Evolutionary conservation across 2,329 filamentous ascomycete species (phyloP), one percentile per base, ranked within the genome.

Genomic region (Fusarium torulosum): DNA sequence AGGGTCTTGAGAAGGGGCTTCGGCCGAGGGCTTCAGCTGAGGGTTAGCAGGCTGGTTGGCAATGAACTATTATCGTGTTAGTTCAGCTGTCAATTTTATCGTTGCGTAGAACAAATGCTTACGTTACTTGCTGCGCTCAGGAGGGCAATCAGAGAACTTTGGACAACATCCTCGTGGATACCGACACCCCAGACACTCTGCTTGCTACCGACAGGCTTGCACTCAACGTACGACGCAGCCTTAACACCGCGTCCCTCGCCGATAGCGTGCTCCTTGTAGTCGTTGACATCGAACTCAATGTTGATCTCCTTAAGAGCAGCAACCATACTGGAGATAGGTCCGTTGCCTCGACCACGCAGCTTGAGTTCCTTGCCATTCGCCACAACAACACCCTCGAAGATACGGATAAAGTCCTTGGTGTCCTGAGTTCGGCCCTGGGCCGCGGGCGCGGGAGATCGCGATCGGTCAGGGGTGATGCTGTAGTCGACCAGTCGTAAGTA

Each of bases 211-310:
- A 86, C 80, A 20, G 89, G 85, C 27, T 86, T 94, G 79, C 94
- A 97, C 79, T 97, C 92, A 67, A 98, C 97, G 77, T 96, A 98
- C 3, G 94, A 93, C 3, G 94, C 95, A n/a, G 95, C 95, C 83
- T 96, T 96, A 70, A 95, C 93, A 63, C 93, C 88, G 58, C 89
- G 87, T 63, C 92, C 93, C 51, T 74, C 55, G 11, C 93, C 93
- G 71, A 98, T 94, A 27, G 94, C 91, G 80, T 98, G 95, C 79
- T 98, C 96, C 83, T 96, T 97, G 84, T 98, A 98, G 78, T 97
- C 93, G 44, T 90, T 88, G 51, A 98, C 93, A 75, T 98, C 95
- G 23, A 98, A 84, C 75, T 96, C 90, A 67, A 98, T 90, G 59
- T 93, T 92, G 33, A 98, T 81, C 17, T 85, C 84, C 72, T 88